Base-by-base conservation (phyloP, 2,329 filamentous ascomycete genomes). In the Aphanocladium album region DNA sequence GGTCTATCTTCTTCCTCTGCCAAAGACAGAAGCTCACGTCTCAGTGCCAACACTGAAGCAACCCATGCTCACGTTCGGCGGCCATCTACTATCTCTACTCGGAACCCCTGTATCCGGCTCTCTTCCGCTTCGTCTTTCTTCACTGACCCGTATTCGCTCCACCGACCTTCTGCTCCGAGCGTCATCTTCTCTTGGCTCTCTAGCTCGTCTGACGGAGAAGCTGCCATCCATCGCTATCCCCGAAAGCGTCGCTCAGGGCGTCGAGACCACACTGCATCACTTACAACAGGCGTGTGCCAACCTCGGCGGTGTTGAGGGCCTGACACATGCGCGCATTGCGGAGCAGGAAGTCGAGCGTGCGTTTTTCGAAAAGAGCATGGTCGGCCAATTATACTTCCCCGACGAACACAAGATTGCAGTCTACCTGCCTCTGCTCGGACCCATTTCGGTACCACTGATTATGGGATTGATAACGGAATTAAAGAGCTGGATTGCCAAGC, bases 351-450 rank as follows among this genome's bases (percentile, higher is more conserved):
- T 92, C 0, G 95, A 99, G 73, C 87, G 89, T 63, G 93, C 93
- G 0, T 99, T 99, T 75, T 99, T 99, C 67, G 95, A 99, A 75
- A 96, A 96, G 76, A 96, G 90, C 70, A 99, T 99, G 95, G 95
- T 99, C 14, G 95, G 93, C 0, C 95, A 98, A 76, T 88, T 98
- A 2, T 99, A 98, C 74, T 99, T 99, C 73, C 95, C 95, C 0
- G 95, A 99, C 70, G 95, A 99, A 77, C 95, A 99, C 74, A 99
- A 98, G 75, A 85, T 99, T 25, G 95, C 95, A 0, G 95, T 99
- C 1, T 99, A 99, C 72, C 76, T 99, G 67, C 95, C 95, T 1
- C 77, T 99, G 12, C 77, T 99, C 45, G 95, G 95, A 0, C 95
- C 95, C 0, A 87, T 98, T 45, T 92, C 90, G 5, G 93, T 98